Percentiles rank a stretch among this genome's conserved stretches.
phyloP scores from a whole-genome alignment of 345 rosid genomes.

The Geranium brycei region DNA sequence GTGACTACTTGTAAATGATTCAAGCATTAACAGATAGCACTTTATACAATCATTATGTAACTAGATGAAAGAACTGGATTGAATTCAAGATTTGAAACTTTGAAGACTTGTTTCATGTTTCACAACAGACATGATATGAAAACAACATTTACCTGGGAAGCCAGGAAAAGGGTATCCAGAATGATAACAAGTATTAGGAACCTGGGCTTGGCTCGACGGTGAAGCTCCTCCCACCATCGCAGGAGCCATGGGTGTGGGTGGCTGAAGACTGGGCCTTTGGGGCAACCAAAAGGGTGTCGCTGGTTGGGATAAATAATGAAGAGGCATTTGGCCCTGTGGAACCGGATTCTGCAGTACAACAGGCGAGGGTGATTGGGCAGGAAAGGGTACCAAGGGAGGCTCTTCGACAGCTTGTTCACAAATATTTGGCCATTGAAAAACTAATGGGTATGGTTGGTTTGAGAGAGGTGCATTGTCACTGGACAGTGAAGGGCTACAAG shows the following conservation, averaged over 20 bases:
- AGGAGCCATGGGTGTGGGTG: constrained; percentile 14
- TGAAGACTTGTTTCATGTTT: not conserved
- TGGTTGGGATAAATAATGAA: constrained; percentile 12
- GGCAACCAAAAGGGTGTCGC: constrained; percentile 21
- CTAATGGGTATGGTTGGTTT: constrained; percentile 17
- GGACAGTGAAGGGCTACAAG: constrained; percentile 7
- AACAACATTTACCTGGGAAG: constrained; percentile 21
- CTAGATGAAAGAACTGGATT: not conserved
- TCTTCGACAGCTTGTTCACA: constrained; percentile 11
- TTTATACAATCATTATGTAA: not conserved
- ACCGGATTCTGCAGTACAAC: constrained; percentile 9
- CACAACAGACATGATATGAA: not conserved
- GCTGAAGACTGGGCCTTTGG: constrained; percentile 14
- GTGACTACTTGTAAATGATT: not conserved
- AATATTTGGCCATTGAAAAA: constrained; percentile 15
- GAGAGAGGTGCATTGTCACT: constrained; percentile 7
- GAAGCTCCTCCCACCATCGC: constrained; percentile 11
- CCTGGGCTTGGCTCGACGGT: constrained; percentile 15
- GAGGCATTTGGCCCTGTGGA: constrained; percentile 11
- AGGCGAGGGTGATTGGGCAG: constrained; percentile 12
- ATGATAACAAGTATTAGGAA: constrained; percentile 20
- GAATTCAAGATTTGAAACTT: not conserved
- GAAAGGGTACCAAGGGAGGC: constrained; percentile 12
- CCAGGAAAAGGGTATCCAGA: constrained; percentile 15
- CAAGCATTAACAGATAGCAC: not conserved